Percentiles rank a stretch among this genome's conserved stretches.
Evolutionary conservation across 176 grass and related monocot species (phyloP).

Genomic region (Paspalum vaginatum): DNA sequence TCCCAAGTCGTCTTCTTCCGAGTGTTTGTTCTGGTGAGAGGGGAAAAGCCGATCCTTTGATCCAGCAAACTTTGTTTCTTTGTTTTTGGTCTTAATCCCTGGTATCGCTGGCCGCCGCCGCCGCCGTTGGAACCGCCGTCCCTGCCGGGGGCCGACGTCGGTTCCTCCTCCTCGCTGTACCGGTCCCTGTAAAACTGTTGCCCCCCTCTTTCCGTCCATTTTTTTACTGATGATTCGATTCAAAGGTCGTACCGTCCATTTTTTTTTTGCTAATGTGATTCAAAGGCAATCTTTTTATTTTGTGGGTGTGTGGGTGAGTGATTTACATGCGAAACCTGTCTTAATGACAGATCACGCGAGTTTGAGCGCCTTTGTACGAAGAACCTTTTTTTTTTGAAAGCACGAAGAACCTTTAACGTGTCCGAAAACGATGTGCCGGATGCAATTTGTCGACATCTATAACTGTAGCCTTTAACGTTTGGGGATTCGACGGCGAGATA

Average conservation of each 20-base stretch:
- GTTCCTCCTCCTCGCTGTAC: too few relatives aligned
- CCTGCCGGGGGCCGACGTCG: too few relatives aligned
- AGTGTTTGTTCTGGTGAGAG: conserved; percentile 27
- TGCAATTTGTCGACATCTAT: conserved; percentile 40
- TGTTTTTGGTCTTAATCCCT: not conserved
- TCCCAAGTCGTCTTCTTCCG: not conserved
- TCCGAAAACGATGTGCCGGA: conserved; percentile 42
- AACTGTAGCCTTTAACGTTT: conserved; percentile 26
- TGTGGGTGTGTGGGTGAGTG: not conserved
- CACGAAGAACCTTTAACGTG: conserved; percentile 24
- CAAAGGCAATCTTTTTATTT: not conserved
- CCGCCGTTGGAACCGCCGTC: too few relatives aligned
- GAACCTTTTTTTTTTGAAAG: too few relatives aligned
- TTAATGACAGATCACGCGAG: conserved; percentile 9
- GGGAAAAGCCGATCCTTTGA: conserved; percentile 46
- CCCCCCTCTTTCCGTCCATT: not conserved
- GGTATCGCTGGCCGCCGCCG: too few relatives aligned
- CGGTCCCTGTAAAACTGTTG: not conserved
- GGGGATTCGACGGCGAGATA: not conserved
- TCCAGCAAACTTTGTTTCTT: not conserved
- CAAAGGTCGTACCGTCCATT: too few relatives aligned
- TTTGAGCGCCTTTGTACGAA: conserved; percentile 6
- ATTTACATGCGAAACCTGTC: conserved; percentile 25
- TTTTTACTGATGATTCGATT: not conserved
- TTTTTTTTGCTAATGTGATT: not conserved